Base-by-base conservation (phyloP, 768 basidiomycete species). In the Gloeostereum incarnatum region DNA sequence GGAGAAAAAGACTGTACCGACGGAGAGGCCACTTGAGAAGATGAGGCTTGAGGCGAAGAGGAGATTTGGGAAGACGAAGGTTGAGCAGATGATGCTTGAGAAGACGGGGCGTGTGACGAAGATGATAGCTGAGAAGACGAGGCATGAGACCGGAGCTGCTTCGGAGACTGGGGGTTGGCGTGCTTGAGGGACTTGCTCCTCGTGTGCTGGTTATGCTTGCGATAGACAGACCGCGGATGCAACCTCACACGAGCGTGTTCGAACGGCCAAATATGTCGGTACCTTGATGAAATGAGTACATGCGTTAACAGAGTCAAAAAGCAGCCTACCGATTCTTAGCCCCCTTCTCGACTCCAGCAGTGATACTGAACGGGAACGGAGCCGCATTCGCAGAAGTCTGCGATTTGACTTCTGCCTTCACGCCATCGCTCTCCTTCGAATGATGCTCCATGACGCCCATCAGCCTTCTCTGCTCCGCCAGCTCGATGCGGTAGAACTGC, bases 221-320 rank as follows among this genome's bases (percentile, higher is more conserved):
- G n/a, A n/a, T n/a, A n/a, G n/a, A n/a, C n/a, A n/a, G n/a, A 39
- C 33, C 38, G 39, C 25, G 38, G 54, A 40, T 69, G 63, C 37
- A 97, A 65, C 33, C 81, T 71, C 3, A 97, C 92, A 26, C 94
- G 81, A 16, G 93, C 84, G 51, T 93, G 90, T 53, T 94, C 92
- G 46, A 92, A 97, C 0, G 94, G 94, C 89, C 92, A 98, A 41
- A 98, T 96, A 55, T 98, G 85, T 42, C 84, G 81, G 62, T 96
- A 98, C 45, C 90, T 43, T 18, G 6, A 8, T 8, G 13, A 3
- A 16, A 17, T 26, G 24, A 36, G 36, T 5, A 20, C 18, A 8
- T 11, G 10, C 5, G n/a, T 11, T n/a, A 17, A 20, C 16, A 7
- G 2, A 35, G 31, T 34, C n/a, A n/a, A n/a, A n/a, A 26, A 2